Evolutionary conservation across 139 green algal species (phyloP), one percentile per base, ranked within the genome.

Genomic region (Tetratostichococcus sp.): DNA sequence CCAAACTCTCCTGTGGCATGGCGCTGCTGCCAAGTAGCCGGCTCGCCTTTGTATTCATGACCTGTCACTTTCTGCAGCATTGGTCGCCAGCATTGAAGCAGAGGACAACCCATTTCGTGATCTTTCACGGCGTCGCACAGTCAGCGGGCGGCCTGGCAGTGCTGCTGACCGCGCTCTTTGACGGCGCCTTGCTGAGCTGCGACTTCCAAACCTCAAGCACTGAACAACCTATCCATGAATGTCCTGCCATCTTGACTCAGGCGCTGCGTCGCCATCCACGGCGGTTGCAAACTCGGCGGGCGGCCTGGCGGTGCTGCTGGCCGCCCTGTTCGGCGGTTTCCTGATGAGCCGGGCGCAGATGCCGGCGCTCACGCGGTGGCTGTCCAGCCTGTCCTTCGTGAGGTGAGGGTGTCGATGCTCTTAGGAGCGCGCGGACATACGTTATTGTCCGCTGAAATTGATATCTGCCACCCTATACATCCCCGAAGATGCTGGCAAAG

Each of bases 281-380:
- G 69, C 65, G 39, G 43, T 77, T 33, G 83, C 83, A 17, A 88
- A 88, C 75, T 43, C 75, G 43, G 28, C 79, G 17, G 80, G 75
- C 72, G 82, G 70, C 34, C 50, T 92, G 43, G 79, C 82, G 16
- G 78, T 89, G 65, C 80, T 92, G 42, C 31, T 80, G 31, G 79
- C 70, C 59, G 76, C 80, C n/a, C 82, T 92, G 50, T 86, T 90
- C 69, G 85, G 83, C 50, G 87, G 87, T 67, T 90, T 92, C 78
- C 75, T 92, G 75, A 80, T 89, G n/a, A 84, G 73, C 57, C 74
- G 82, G n/a, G 73, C 57, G 28, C 76, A 81, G 67, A 89, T 89
- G 84, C 81, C 80, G 11, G 35, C 23, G 22, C n/a, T 80, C 31
- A 66, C 88, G 30, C 72, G 72, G 17, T 80, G 69, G 72, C 58